Evolutionary conservation across 2,329 filamentous ascomycete species (phyloP), one percentile per base, ranked within the genome.

Genomic region (Teratosphaeria gauchensis): DNA sequence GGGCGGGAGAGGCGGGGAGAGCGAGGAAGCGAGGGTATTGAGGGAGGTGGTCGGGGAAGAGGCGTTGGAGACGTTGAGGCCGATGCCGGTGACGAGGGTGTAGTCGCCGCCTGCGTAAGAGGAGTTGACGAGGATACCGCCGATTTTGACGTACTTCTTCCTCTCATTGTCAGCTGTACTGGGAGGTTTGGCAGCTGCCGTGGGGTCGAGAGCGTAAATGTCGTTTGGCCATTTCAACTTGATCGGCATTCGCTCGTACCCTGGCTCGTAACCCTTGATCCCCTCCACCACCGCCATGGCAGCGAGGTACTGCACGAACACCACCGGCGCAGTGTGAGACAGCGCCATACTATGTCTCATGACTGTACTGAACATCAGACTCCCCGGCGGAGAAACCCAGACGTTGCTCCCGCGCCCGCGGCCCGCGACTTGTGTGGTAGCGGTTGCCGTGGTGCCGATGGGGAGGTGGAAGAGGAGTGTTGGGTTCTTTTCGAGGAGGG

Each of bases 141-240:
- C 90, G 57, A 99, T 92, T 70, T 99, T 99, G 64, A 91, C 86
- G 65, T 94, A 94, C 68, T 90, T 86, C 24, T 83, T 78, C 0
- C 86, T 87, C 68, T 58, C 87, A 68, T 90, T 83, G 84, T 59
- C 31, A 19, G 42, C 35, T 14, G 48, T 51, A 19, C 42, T n/a
- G 42, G n/a, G 9, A 6, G n/a, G 4, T 56, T 55, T 14, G 58
- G 56, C 33, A 3, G 54, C 35, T 4, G 55, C 21, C 42, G 53
- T 21, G 0, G 73, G 73, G 54, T 72, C 69, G 12, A 73, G 66
- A 2, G 73, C 74, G 66, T 78, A 77, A 57, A 99, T 89, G 70
- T 99, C 94, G 68, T 99, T 99, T 11, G 94, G 94, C 94, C 94
- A 99, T 73, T 99, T 99, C 33, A 99, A 76, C 71, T 89, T 91